Conservation (phyloP, 2,329 filamentous ascomycete genomes). For the Colletotrichum tofieldiae region DNA sequence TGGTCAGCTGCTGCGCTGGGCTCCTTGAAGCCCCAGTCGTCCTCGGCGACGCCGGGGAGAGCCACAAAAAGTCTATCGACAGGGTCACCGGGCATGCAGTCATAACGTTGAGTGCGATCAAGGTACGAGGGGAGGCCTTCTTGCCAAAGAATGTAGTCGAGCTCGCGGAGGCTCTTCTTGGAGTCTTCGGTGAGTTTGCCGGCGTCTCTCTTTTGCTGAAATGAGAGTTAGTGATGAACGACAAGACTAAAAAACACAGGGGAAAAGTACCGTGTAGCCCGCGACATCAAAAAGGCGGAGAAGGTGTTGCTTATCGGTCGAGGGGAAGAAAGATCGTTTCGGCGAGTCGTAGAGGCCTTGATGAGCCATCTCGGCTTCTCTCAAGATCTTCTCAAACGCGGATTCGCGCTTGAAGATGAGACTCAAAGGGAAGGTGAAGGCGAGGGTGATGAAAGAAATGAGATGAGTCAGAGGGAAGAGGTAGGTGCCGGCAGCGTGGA, state of each 20-base stretch:
- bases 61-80: conserved; percentile 29
- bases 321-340: conserved; percentile 10
- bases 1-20: neutral
- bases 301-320: conserved; percentile 19
- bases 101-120: conserved; percentile 28
- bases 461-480: neutral
- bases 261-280: neutral
- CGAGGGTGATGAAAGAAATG: neutral
- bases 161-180: conserved; percentile 12
- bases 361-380: neutral
- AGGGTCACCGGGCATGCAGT: conserved; percentile 30
- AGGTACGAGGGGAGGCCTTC: conserved; percentile 27
- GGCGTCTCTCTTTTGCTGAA: neutral
- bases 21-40: conserved; percentile 14
- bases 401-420: neutral
- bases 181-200: neutral
- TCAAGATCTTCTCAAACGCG: neutral
- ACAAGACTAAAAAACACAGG: neutral
- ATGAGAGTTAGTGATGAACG: neutral
- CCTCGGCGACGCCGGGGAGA: conserved; percentile 19
- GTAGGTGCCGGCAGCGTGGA: neutral
- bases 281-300: conserved; percentile 13
- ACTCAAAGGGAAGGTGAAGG: neutral
- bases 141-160: conserved; percentile 38
- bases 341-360: conserved; percentile 1